A percentile compares a stretch with the other conserved stretches of the same genome.
phyloP scores from a whole-genome alignment of 2,329 filamentous ascomycete genomes.

The Penicillium sp. region DNA sequence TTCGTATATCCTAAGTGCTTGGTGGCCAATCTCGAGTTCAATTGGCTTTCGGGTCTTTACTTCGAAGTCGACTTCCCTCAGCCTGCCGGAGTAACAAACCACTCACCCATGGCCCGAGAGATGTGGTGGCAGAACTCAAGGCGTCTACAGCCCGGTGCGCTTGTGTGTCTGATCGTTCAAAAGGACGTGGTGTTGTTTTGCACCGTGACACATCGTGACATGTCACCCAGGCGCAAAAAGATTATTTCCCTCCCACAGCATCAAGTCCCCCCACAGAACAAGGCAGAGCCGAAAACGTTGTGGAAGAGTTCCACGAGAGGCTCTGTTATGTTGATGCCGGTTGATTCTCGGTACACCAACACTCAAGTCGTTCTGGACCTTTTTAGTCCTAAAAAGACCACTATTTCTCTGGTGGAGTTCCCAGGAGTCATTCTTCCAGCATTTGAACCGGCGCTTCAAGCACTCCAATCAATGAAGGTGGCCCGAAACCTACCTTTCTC shows the following conservation, averaged over 20 bases:
- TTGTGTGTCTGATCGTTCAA: constrained; percentile 27
- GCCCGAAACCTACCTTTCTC: constrained; percentile 49
- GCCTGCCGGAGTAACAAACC: constrained; percentile 12
- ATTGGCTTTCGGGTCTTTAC: constrained; percentile 17
- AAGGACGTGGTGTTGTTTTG: constrained; percentile 24
- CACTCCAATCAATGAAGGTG: constrained; percentile 53
- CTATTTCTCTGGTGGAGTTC: constrained; percentile 55
- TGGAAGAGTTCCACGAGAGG: constrained; percentile 25
- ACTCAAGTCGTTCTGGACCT: constrained; percentile 17
- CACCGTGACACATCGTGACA: constrained; percentile 15
- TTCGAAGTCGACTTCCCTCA: constrained; percentile 25
- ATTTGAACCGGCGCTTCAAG: constrained; percentile 56
- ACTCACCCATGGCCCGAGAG: constrained; percentile 11
- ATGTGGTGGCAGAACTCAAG: constrained; percentile 32
- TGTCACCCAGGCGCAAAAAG: constrained; percentile 4
- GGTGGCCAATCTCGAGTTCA: constrained; percentile 12
- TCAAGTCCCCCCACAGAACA: background rate
- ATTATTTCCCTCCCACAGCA: background rate
- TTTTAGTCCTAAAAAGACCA: background rate
- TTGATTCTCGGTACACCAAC: constrained; percentile 25
- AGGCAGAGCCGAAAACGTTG: constrained; percentile 14
- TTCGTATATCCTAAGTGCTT: constrained; percentile 9
- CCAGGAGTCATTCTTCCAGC: constrained; percentile 58
- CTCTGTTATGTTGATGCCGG: constrained; percentile 27
- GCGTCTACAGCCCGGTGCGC: constrained; percentile 26